Evolutionary conservation across 345 rosid genomes (phyloP), one percentile per base, ranked within the genome.

Genomic region (Mallotus nudiflorus): DNA sequence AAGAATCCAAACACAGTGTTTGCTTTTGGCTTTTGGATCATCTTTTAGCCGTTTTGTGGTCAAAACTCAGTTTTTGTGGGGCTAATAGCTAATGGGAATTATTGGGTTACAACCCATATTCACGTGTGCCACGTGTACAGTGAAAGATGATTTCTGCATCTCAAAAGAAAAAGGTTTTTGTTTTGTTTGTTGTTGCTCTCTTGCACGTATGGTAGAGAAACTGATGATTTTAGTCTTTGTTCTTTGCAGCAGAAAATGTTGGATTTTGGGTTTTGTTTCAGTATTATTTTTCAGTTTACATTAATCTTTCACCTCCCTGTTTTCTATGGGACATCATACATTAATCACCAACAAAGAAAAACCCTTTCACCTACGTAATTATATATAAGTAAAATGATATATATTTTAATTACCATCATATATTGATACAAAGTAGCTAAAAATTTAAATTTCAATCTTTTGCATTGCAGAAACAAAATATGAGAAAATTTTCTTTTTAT

Each of bases 51-150:
- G 58, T 65, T n/a, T 66, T 45, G 57, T 35, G 71, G 77, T 64
- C 78, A 70, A 70, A 75, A 73, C 78, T 62, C 50, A 1, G 22
- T 3, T 11, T n/a, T 13, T 37, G 69, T 76, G 78, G 80, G 59
- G 39, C 66, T 8, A 11, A 51, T 28, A n/a, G n/a, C n/a, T n/a
- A n/a, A n/a, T n/a, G n/a, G 59, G 72, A 67, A 78, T 68, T 76
- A 72, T 76, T 74, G 82, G 80, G 12, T 53, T 42, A 46, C 76
- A 78, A 9, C 78, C 73, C 83, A 62, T 33, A 50, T 57, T 72
- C 73, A 72, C 74, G 68, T 66, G 69, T 12, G 82, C 73, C 81
- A 79, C 80, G 81, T 76, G 74, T 70, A 68, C 81, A 66, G 75
- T 35, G 11, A 6, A 31, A 42, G n/a, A 64, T 58, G 53, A 53